These are phyloP conservation scores for Dipteronia dyeriana DNA, from an alignment of 345 rosid genomes.

Conservation along the genomic window DNA sequence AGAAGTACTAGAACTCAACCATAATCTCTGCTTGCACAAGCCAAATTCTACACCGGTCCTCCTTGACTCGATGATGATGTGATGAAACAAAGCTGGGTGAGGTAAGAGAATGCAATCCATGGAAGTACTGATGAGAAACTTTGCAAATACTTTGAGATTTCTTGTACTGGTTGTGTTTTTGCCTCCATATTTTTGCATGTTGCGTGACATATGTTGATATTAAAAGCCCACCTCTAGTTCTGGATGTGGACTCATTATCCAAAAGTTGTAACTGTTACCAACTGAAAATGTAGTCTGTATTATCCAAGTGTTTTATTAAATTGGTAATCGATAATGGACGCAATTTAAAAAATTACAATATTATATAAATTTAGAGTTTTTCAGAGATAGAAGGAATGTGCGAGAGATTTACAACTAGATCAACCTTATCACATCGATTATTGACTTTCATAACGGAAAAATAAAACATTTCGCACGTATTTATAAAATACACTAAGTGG, in stretches of 20 bases:
- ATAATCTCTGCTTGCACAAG: conserved; percentile 36
- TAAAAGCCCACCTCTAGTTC: conserved; percentile 38
- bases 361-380: too few species aligned
- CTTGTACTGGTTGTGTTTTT: neutral
- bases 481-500: too few species aligned
- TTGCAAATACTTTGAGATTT: conserved; percentile 2
- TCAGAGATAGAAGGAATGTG: too few species aligned
- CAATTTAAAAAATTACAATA: too few species aligned
- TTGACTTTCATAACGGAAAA: too few species aligned
- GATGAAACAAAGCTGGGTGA: conserved; percentile 18
- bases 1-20: conserved; percentile 26
- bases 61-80: conserved; percentile 41
- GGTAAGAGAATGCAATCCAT: conserved; percentile 45
- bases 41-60: conserved; percentile 21
- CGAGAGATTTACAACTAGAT: too few species aligned
- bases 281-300: neutral
- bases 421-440: too few species aligned
- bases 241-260: conserved; percentile 38
- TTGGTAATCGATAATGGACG: too few species aligned
- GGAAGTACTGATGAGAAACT: neutral
- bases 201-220: conserved; percentile 5
- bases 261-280: neutral
- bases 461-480: too few species aligned
- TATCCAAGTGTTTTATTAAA: too few species aligned
- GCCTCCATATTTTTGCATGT: conserved; percentile 13